These are phyloP conservation scores for Fusarium acutatum DNA, from an alignment of 2,329 filamentous ascomycete species.

Conservation along the genomic window DNA sequence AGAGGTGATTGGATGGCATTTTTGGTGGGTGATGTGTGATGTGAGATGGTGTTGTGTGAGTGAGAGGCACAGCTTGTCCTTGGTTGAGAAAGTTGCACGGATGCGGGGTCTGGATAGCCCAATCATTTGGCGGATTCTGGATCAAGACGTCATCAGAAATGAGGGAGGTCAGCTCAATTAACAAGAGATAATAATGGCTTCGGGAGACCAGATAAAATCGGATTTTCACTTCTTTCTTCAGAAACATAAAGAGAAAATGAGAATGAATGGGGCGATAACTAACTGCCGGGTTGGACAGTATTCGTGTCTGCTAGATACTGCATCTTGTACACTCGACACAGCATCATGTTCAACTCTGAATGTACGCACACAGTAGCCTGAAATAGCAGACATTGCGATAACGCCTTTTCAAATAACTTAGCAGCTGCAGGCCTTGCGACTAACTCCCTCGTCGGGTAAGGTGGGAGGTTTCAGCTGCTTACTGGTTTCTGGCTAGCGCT, in stretches of 20 bases:
- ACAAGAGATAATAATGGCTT: neutral
- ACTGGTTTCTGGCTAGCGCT: neutral
- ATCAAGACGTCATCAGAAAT: slow-evolving; percentile 4
- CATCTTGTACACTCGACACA: neutral
- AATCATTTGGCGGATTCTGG: neutral
- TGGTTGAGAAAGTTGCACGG: neutral
- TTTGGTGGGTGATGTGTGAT: neutral
- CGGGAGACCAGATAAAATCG: neutral
- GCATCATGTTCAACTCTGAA: neutral
- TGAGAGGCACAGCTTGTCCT: neutral
- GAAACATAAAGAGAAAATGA: neutral
- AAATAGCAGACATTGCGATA: neutral
- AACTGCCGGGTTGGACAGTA: neutral
- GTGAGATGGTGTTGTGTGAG: neutral
- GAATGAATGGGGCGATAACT: fast-evolving
- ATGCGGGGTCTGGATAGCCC: neutral
- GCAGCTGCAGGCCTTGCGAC: too few relatives aligned
- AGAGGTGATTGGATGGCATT: slow-evolving; percentile 27
- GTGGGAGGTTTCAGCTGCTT: neutral
- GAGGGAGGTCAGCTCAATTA: neutral
- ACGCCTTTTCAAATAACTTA: too few relatives aligned
- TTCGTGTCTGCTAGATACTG: neutral
- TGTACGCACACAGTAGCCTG: fast-evolving
- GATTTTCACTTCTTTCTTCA: neutral
- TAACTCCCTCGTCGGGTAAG: neutral